These are phyloP conservation scores for Apiosordaria backusii DNA, from an alignment of 495 filamentous ascomycete species.

Conservation along the genomic window DNA sequence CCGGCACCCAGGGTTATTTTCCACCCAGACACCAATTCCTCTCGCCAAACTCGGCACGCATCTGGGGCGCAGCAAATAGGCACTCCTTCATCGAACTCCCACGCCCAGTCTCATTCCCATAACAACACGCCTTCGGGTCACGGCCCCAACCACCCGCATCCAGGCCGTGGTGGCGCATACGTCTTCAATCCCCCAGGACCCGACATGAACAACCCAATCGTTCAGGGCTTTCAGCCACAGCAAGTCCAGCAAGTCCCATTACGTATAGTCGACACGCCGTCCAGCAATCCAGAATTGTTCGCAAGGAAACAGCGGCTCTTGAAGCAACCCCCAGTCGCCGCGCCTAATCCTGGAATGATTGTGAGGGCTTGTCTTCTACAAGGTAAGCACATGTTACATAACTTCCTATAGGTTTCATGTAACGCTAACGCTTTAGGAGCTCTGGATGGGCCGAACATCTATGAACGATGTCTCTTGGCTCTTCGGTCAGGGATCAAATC, in stretches of 20 bases:
- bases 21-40: conserved; percentile 65
- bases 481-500: conserved; percentile 73
- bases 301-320: conserved; percentile 42
- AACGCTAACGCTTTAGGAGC: conserved; percentile 43
- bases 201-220: conserved; percentile 47
- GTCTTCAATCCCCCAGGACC: conserved; percentile 35
- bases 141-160: conserved; percentile 24
- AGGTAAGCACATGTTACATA: conserved; percentile 17
- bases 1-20: conserved; percentile 78
- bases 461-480: conserved; percentile 74
- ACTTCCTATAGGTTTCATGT: background rate
- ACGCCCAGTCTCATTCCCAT: conserved; percentile 29
- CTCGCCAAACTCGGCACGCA: conserved; percentile 56
- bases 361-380: conserved; percentile 24
- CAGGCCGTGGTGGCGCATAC: conserved; percentile 35
- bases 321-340: conserved; percentile 25
- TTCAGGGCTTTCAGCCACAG: conserved; percentile 58
- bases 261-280: conserved; percentile 66
- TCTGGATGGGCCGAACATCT: conserved; percentile 78
- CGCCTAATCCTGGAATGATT: conserved; percentile 24
- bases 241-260: conserved; percentile 54
- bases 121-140: conserved; percentile 17
- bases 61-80: conserved; percentile 42
- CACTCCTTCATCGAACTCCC: conserved; percentile 27
- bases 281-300: conserved; percentile 62